phyloP scores from a whole-genome alignment of 768 basidiomycete genomes.

The Sarcodon sp. region DNA sequence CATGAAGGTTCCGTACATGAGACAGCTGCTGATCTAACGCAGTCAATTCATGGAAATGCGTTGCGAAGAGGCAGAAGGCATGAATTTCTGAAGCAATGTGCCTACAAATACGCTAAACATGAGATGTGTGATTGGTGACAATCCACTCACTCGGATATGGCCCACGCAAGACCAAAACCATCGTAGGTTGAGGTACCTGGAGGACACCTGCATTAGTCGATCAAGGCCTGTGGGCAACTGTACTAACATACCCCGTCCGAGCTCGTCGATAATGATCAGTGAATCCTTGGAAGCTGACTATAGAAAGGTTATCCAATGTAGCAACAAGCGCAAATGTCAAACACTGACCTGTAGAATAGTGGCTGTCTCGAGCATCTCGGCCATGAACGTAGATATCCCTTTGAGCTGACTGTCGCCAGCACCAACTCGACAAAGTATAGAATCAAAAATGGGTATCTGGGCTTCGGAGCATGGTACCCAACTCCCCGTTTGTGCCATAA shows the following conservation, averaged over 20 bases:
- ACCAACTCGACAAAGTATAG: constrained; percentile 88
- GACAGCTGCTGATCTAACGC: constrained; percentile 75
- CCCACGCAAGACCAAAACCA: constrained; percentile 97
- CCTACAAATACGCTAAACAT: constrained; percentile 23
- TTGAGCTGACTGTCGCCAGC: constrained; percentile 97
- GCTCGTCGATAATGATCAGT: constrained; percentile 93
- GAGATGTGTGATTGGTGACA: neutral
- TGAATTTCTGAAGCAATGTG: constrained; percentile 88
- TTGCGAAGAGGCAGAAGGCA: constrained; percentile 93
- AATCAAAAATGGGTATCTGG: constrained; percentile 85
- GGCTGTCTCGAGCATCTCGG: constrained; percentile 98
- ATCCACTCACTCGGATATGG: constrained; percentile 79
- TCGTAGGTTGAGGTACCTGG: constrained; percentile 95
- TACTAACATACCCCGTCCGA: constrained; percentile 58
- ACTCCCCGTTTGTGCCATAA: constrained; percentile 93
- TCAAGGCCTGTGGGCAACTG: neutral
- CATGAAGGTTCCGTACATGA: constrained; percentile 91
- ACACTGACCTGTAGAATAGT: constrained; percentile 71
- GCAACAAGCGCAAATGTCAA: neutral
- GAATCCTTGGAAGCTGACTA: constrained; percentile 89
- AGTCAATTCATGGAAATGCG: constrained; percentile 96
- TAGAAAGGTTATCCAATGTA: neutral
- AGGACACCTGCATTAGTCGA: neutral
- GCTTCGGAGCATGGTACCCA: constrained; percentile 92
- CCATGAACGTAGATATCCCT: constrained; percentile 98